These are phyloP conservation scores for Eudorina sp. DNA, from an alignment of 139 green algal species.

Conservation along the genomic window DNA sequence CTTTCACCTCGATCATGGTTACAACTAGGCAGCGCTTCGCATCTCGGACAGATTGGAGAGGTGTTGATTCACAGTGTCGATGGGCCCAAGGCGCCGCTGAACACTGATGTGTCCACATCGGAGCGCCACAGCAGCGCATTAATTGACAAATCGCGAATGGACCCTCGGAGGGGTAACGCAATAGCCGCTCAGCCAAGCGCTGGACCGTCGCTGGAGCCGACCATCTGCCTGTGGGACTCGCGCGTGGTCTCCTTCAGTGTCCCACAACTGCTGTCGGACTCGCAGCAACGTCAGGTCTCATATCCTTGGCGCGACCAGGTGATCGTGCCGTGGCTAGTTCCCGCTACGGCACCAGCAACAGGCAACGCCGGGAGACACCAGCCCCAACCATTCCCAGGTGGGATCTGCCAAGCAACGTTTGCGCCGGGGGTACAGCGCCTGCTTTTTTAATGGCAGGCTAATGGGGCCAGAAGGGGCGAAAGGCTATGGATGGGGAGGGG, in stretches of 20 bases:
- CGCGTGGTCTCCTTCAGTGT: constrained; percentile 15
- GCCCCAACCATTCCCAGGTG: background rate
- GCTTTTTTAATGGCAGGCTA: too few relatives aligned
- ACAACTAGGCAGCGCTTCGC: background rate
- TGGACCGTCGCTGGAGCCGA: background rate
- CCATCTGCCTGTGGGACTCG: constrained; percentile 38
- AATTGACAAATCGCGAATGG: too few relatives aligned
- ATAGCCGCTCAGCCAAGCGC: background rate
- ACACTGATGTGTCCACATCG: too few relatives aligned
- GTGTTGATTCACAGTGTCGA: background rate
- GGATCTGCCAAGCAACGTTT: background rate
- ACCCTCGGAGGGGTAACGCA: too few relatives aligned
- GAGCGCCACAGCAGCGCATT: too few relatives aligned
- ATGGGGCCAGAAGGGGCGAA: too few relatives aligned
- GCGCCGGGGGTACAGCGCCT: too few relatives aligned
- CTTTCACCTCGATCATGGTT: constrained; percentile 18
- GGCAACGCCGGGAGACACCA: background rate
- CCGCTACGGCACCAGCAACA: background rate
- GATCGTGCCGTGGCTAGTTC: too few relatives aligned
- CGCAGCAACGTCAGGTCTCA: background rate
- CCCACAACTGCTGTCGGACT: background rate
- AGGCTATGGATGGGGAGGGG: too few relatives aligned
- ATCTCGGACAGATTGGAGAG: background rate
- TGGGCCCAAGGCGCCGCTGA: too few relatives aligned
- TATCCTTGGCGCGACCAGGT: too few relatives aligned